phyloP scores from a whole-genome alignment of 2,329 filamentous ascomycete species.

The Paraconiothyrium brasiliense region DNA sequence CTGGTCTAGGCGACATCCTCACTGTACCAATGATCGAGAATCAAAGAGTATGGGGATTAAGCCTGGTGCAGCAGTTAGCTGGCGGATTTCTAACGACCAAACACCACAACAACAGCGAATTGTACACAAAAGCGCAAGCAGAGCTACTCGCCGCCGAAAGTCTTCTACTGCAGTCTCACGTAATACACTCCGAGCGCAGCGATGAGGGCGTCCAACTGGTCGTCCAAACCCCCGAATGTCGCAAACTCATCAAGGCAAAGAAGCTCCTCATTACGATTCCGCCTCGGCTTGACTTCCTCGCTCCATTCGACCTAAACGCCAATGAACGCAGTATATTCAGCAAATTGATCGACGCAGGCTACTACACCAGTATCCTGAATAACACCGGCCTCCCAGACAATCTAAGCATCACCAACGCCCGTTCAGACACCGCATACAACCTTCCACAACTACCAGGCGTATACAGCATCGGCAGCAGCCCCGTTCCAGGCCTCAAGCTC shows the following conservation, averaged over 20 bases:
- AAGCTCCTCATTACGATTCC: slow-evolving; percentile 57
- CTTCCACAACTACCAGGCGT: slow-evolving; percentile 43
- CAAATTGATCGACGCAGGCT: slow-evolving; percentile 50
- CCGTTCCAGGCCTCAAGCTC: neutral
- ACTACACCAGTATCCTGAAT: slow-evolving; percentile 52
- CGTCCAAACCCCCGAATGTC: slow-evolving; percentile 28
- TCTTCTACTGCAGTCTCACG: slow-evolving; percentile 18
- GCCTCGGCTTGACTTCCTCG: slow-evolving; percentile 49
- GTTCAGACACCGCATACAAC: slow-evolving; percentile 33
- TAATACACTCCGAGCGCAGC: slow-evolving; percentile 3
- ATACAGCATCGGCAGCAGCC: slow-evolving; percentile 20
- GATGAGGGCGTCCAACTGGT: slow-evolving; percentile 14
- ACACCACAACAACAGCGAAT: slow-evolving; percentile 34
- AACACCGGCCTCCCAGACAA: slow-evolving; percentile 50
- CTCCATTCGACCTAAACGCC: slow-evolving; percentile 47
- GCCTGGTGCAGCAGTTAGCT: neutral
- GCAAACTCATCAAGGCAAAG: slow-evolving; percentile 47
- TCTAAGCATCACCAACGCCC: slow-evolving; percentile 35
- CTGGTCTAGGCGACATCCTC: slow-evolving; percentile 50
- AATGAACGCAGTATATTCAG: slow-evolving; percentile 50
- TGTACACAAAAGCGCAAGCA: slow-evolving; percentile 24
- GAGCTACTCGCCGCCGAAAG: slow-evolving; percentile 19
- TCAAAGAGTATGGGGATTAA: neutral
- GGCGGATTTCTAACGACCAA: slow-evolving; percentile 22
- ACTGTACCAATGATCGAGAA: slow-evolving; percentile 51